A percentile compares a stretch with the other conserved stretches of the same genome.
Conservation (phyloP, 176 grass and related monocot species). For the bread wheat (Triticum aestivum) region DNA sequence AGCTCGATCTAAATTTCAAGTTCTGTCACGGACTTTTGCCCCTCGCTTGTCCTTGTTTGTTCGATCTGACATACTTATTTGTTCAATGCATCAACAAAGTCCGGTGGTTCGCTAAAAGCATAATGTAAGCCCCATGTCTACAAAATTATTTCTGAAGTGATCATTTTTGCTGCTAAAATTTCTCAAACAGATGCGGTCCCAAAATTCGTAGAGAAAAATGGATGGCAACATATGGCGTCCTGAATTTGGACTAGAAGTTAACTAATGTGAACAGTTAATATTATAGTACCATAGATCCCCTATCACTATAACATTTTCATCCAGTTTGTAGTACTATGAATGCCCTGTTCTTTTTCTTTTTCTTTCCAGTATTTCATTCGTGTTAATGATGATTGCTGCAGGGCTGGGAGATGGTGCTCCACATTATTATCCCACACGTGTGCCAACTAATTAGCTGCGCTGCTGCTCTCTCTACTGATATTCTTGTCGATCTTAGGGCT, state of each 20-base stretch:
- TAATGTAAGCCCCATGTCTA: background rate
- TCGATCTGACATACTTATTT: no score
- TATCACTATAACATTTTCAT: background rate
- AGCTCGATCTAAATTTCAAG: no score
- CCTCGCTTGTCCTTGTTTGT: no score
- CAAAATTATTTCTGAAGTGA: background rate
- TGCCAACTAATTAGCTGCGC: conserved; percentile 22
- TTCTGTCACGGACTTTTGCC: no score
- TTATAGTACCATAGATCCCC: background rate
- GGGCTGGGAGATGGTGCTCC: conserved; percentile 35
- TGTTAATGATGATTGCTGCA: conserved; percentile 40
- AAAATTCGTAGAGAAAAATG: background rate
- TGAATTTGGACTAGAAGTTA: background rate
- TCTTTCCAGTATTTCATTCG: conserved; percentile 13
- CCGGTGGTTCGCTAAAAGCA: background rate
- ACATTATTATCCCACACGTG: conserved; percentile 47
- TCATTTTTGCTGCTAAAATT: background rate
- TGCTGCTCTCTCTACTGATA: conserved; percentile 4
- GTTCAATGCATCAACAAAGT: no score
- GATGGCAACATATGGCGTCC: background rate
- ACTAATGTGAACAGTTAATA: background rate
- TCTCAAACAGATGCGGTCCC: background rate
- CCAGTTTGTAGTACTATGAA: background rate
- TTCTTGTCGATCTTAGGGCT: background rate
- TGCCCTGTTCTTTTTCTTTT: background rate